Conservation (phyloP, 2,329 filamentous ascomycete species). For the Verticillium zaregamsianum region DNA sequence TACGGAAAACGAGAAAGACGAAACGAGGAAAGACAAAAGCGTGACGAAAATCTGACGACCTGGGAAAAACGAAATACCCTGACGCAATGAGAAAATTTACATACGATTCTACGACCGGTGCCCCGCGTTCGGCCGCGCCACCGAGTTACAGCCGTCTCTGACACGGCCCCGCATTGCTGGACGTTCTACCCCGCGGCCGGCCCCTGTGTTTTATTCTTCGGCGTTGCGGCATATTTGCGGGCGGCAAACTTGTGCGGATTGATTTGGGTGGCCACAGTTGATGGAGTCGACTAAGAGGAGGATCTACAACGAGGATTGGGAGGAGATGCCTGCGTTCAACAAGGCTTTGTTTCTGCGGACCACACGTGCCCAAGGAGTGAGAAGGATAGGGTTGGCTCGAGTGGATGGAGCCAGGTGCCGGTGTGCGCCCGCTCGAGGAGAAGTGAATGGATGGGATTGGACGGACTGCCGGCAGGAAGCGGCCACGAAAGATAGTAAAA, state of each 20-base stretch:
- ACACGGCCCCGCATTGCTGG: not conserved
- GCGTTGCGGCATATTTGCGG: not conserved
- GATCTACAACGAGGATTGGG: not conserved
- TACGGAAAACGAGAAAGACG: not conserved
- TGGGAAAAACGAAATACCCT: not conserved
- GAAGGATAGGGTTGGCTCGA: not conserved
- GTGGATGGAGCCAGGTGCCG: not conserved
- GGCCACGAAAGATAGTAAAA: not conserved
- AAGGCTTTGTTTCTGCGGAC: not conserved
- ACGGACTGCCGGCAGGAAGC: not conserved
- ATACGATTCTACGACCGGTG: not conserved
- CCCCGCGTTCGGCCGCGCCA: not conserved
- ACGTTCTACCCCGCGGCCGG: not conserved
- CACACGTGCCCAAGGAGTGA: not conserved
- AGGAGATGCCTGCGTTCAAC: not conserved
- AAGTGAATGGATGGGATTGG: not conserved
- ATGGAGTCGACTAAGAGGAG: not conserved
- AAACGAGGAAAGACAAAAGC: not conserved
- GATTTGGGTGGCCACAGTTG: not conserved
- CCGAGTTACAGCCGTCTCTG: not conserved
- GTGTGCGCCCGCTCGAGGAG: not conserved
- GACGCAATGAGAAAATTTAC: not conserved
- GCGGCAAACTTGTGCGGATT: not conserved
- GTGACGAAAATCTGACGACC: not conserved
- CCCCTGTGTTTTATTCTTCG: not conserved